Evolutionary conservation across 2,329 filamentous ascomycete species (phyloP).

Genomic region (Xylaria sp.): DNA sequence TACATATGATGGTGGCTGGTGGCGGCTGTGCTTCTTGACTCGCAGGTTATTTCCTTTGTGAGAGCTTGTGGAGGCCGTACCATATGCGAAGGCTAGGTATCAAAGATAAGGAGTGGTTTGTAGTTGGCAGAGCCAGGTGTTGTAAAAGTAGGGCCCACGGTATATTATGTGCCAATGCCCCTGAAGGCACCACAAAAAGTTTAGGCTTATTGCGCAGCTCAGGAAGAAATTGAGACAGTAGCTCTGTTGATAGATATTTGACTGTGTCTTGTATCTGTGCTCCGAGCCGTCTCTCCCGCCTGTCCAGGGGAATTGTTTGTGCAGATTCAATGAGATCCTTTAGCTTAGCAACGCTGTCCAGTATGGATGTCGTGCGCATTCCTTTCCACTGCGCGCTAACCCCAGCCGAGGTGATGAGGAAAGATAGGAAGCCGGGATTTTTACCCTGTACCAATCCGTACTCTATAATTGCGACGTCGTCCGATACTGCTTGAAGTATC

Average conservation of each 20-base stretch:
- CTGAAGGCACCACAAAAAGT: slow-evolving; percentile 33
- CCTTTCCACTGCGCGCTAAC: slow-evolving; percentile 25
- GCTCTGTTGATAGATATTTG: slow-evolving; percentile 11
- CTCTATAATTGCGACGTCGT: slow-evolving; percentile 27
- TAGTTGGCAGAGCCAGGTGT: slow-evolving; percentile 4
- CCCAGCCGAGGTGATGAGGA: slow-evolving; percentile 28
- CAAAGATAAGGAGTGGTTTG: slow-evolving; percentile 29
- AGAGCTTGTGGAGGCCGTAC: slow-evolving; percentile 33
- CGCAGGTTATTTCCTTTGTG: not conserved
- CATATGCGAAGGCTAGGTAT: slow-evolving; percentile 36
- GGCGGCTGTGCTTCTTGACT: slow-evolving; percentile 15
- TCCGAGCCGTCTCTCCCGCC: slow-evolving; percentile 18
- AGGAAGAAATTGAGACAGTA: slow-evolving; percentile 26
- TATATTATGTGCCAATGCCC: slow-evolving; percentile 28
- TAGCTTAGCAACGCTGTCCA: slow-evolving; percentile 22
- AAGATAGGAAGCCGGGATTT: slow-evolving; percentile 26
- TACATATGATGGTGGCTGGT: slow-evolving; percentile 31
- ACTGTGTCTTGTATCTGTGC: slow-evolving; percentile 20
- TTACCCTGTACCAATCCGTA: slow-evolving; percentile 34
- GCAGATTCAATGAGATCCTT: slow-evolving; percentile 29
- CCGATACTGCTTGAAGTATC: slow-evolving; percentile 26
- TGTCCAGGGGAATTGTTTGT: slow-evolving; percentile 7
- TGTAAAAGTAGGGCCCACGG: slow-evolving; percentile 34
- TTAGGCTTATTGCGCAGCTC: slow-evolving; percentile 26
- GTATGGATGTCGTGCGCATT: slow-evolving; percentile 26